These are phyloP conservation scores for Ophiostoma tasmaniense DNA, from an alignment of 2,329 filamentous ascomycete species.

Conservation along the genomic window DNA sequence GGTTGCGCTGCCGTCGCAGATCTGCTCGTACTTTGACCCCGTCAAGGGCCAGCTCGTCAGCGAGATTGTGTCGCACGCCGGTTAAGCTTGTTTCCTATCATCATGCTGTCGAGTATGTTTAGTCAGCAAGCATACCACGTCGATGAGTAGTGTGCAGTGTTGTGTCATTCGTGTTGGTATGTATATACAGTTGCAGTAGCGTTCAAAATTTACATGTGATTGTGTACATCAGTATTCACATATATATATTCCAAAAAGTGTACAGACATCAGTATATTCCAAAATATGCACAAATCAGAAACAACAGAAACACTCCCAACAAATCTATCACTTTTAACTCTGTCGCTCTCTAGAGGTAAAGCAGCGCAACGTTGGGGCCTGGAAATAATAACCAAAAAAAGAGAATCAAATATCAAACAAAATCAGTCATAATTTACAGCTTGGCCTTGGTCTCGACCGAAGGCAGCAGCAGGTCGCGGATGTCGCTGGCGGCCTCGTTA, in stretches of 20 bases:
- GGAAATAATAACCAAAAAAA: neutral
- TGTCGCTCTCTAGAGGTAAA: constrained; percentile 3
- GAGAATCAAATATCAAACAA: neutral
- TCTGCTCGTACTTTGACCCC: constrained; percentile 65
- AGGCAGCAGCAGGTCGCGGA: constrained; percentile 76
- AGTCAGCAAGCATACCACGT: neutral
- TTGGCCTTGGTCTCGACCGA: constrained; percentile 81
- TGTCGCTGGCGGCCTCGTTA: constrained; percentile 84
- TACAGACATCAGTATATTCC: neutral
- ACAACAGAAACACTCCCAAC: neutral
- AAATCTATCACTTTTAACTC: constrained; percentile 1
- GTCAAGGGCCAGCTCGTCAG: constrained; percentile 67
- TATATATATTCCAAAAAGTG: neutral
- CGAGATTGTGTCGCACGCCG: constrained; percentile 92
- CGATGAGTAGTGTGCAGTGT: neutral
- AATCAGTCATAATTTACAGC: constrained; percentile 46
- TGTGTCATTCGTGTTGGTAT: neutral
- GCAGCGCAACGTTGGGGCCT: neutral
- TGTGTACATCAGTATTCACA: neutral
- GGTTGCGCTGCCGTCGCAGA: constrained; percentile 79
- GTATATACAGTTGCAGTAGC: constrained; percentile 1
- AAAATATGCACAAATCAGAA: neutral
- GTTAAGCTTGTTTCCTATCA: constrained; percentile 41
- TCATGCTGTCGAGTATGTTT: neutral
- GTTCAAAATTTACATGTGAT: constrained; percentile 6